These are phyloP conservation scores for Leonotis leonurus DNA, from an alignment of 257 asterid genomes.

Conservation along the genomic window DNA sequence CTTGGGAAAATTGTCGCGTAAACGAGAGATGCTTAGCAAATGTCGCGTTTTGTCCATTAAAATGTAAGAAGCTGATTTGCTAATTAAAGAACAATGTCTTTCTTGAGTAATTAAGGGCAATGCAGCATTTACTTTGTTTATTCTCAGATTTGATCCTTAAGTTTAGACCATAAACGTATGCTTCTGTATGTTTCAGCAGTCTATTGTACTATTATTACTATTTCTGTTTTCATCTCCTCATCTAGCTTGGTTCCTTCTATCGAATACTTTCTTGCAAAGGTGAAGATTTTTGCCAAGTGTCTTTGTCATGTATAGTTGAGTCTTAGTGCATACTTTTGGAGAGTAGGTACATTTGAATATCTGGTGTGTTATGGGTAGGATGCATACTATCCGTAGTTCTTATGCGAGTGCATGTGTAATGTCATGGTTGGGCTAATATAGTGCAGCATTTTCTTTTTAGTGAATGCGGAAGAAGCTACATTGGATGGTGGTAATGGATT, in stretches of 20 bases:
- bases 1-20: background rate
- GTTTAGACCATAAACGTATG: background rate
- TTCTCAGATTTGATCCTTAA: background rate
- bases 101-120: background rate
- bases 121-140: background rate
- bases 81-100: background rate
- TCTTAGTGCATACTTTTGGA: background rate
- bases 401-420: background rate
- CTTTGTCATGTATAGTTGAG: conserved; percentile 1
- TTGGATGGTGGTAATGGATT: conserved; percentile 30
- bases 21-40: conserved; percentile 3
- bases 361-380: background rate
- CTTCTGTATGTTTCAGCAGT: background rate
- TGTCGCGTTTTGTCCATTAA: background rate
- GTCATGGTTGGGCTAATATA: conserved; percentile 11
- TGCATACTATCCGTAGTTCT: background rate
- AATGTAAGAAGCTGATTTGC: background rate
- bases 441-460: conserved; percentile 23
- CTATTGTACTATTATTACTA: background rate
- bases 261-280: background rate
- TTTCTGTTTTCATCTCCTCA: background rate
- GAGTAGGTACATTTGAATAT: background rate
- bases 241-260: background rate
- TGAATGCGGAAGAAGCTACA: conserved; percentile 40
- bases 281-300: background rate